Conservation (phyloP, 257 asterid species). For the Striga asiatica region DNA sequence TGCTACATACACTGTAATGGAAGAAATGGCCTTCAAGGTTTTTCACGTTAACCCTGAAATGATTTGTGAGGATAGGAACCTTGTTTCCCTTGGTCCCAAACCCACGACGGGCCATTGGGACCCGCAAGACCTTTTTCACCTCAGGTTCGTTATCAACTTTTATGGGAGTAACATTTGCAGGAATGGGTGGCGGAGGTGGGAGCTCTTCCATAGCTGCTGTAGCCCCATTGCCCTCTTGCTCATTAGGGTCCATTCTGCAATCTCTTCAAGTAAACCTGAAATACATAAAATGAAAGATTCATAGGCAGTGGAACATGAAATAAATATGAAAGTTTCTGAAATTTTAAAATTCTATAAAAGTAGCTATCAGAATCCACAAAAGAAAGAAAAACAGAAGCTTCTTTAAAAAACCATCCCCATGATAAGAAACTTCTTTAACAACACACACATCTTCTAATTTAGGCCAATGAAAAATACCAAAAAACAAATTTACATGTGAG, state of each 20-base stretch:
- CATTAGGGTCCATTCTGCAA: slow-evolving; percentile 34
- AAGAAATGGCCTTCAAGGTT: slow-evolving; percentile 57
- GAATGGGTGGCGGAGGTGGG: slow-evolving; percentile 87
- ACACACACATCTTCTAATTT: too few species aligned
- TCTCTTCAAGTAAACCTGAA: too few species aligned
- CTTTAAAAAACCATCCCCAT: too few species aligned
- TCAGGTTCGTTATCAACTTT: slow-evolving; percentile 33
- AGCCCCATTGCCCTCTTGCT: slow-evolving; percentile 35
- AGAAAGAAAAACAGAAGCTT: too few species aligned
- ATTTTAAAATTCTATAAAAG: too few species aligned
- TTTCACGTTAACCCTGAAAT: slow-evolving; percentile 63
- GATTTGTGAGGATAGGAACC: slow-evolving; percentile 70
- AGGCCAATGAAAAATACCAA: too few species aligned
- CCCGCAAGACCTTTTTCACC: slow-evolving; percentile 37
- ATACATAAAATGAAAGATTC: too few species aligned
- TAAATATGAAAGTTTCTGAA: too few species aligned
- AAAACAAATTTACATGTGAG: too few species aligned
- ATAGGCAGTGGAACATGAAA: too few species aligned
- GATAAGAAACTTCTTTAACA: too few species aligned
- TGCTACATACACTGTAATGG: slow-evolving; percentile 39
- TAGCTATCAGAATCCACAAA: too few species aligned
- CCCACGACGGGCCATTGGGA: slow-evolving; percentile 75
- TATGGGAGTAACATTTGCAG: slow-evolving; percentile 43
- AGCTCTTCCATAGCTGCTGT: slow-evolving; percentile 32
- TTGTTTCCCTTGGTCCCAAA: slow-evolving; percentile 57